Evolutionary conservation across 495 filamentous ascomycete species (phyloP), one percentile per base, ranked within the genome.

Genomic region (Penicillium cosmopolitanum): DNA sequence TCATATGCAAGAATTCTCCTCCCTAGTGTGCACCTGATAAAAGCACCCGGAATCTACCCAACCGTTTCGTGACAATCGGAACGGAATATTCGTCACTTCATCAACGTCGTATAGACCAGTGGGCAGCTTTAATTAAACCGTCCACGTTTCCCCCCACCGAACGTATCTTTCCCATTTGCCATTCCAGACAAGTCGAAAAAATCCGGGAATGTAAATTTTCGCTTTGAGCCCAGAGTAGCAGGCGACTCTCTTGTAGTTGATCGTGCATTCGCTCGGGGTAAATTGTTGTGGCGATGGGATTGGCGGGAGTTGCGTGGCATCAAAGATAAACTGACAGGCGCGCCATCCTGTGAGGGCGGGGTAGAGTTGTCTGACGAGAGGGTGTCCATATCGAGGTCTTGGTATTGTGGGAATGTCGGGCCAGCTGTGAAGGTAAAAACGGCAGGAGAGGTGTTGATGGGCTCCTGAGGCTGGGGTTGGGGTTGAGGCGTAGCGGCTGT

Each of bases 161-260:
- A 82, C 55, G 82, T 71, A 63, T 93, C 91, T 60, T 86, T 85
- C 12, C 82, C 80, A 59, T 88, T 83, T 23, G 84, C 80, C 38
- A 90, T 61, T 42, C 82, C 84, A 6, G 84, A 85, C n/a, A 97
- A 71, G 61, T 95, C 91, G 62, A 96, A 96, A 58, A 93, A 87
- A 56, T 97, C 93, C 3, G 84, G 83, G 38, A 92, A 83, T 43
- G 89, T 85, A 58, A 89, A 78, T 63, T 90, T 87, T 15, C 93
- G 83, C 74, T 97, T 97, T 28, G 88, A 88, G 0, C 93, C 92
- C 66, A 82, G 16, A 80, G 84, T 48, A 83, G 79, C 58, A 64
- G 74, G 63, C 50, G 74, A 54, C 62, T 72, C 62, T 63, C 76
- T 71, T n/a, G 74, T 65, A 2, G 77, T 65, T 48, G 72, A 66